These are phyloP conservation scores for Penicillium flavigenum DNA, from an alignment of 495 filamentous ascomycete species.

Conservation along the genomic window DNA sequence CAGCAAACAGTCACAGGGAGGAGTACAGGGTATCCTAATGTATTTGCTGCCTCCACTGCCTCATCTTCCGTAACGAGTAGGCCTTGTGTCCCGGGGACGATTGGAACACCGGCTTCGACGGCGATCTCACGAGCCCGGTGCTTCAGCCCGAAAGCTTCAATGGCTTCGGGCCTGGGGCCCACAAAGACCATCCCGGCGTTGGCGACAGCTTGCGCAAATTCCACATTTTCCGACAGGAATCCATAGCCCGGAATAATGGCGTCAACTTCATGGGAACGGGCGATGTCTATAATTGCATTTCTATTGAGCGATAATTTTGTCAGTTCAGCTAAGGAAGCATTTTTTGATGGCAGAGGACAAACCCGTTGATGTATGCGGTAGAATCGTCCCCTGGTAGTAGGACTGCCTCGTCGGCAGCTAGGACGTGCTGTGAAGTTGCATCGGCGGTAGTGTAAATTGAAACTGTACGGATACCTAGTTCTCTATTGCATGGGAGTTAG, in stretches of 20 bases:
- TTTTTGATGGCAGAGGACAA: not conserved
- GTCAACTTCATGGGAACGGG: slow-evolving; percentile 40
- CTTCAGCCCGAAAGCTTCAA: slow-evolving; percentile 58
- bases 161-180: slow-evolving; percentile 53
- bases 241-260: slow-evolving; percentile 59
- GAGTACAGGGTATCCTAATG: slow-evolving; percentile 50
- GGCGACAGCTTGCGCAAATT: slow-evolving; percentile 50
- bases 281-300: slow-evolving; percentile 49
- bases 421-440: slow-evolving; percentile 54
- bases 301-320: slow-evolving; percentile 18
- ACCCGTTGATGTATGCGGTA: slow-evolving; percentile 50
- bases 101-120: slow-evolving; percentile 50
- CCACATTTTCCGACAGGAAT: slow-evolving; percentile 58
- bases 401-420: slow-evolving; percentile 50
- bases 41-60: slow-evolving; percentile 40
- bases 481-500: no score
- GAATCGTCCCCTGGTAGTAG: slow-evolving; percentile 46
- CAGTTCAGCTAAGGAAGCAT: not conserved
- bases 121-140: slow-evolving; percentile 55
- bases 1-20: not conserved
- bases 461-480: slow-evolving; percentile 33
- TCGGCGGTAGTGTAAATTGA: slow-evolving; percentile 57
- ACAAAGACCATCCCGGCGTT: slow-evolving; percentile 54
- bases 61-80: slow-evolving; percentile 34
- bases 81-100: slow-evolving; percentile 53